phyloP scores from a whole-genome alignment of 2,329 filamentous ascomycete genomes.

The Thielaviopsis populi region DNA sequence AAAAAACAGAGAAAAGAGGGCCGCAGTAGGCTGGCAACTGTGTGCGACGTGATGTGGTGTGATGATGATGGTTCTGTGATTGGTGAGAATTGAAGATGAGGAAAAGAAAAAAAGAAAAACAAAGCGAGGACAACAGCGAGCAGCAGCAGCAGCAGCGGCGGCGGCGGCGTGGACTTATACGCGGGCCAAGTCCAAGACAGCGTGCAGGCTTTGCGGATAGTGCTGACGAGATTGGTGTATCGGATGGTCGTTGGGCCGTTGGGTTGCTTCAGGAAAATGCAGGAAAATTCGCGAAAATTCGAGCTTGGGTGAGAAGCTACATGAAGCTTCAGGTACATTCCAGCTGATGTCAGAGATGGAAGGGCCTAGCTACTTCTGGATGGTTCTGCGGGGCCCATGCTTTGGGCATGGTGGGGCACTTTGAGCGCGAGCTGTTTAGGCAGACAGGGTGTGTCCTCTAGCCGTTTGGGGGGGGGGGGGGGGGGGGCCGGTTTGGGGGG shows the following conservation, averaged over 20 bases:
- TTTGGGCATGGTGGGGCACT: conserved; percentile 12
- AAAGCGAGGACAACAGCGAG: background rate
- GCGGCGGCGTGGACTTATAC: background rate
- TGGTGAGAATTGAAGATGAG: background rate
- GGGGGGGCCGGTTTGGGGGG: no score
- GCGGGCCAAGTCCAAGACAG: background rate
- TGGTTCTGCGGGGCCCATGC: conserved; percentile 9
- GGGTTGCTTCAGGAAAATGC: background rate
- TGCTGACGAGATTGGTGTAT: background rate
- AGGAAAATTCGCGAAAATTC: background rate
- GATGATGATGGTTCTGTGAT: background rate
- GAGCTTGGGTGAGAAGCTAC: conserved; percentile 7
- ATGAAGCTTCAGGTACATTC: conserved; percentile 11
- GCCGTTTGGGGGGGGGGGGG: background rate
- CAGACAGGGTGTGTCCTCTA: background rate
- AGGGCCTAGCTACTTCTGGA: conserved; percentile 15
- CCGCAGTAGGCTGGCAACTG: background rate
- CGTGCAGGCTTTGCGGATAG: background rate
- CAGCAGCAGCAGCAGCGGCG: no score
- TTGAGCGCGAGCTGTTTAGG: background rate
- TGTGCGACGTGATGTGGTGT: background rate
- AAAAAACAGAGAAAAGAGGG: no score
- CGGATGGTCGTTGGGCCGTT: background rate
- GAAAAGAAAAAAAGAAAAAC: conserved; percentile 4
- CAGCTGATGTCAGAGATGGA: conserved; percentile 13